These are phyloP conservation scores for Hypericum perforatum DNA, from an alignment of 345 rosid species.

Conservation along the genomic window DNA sequence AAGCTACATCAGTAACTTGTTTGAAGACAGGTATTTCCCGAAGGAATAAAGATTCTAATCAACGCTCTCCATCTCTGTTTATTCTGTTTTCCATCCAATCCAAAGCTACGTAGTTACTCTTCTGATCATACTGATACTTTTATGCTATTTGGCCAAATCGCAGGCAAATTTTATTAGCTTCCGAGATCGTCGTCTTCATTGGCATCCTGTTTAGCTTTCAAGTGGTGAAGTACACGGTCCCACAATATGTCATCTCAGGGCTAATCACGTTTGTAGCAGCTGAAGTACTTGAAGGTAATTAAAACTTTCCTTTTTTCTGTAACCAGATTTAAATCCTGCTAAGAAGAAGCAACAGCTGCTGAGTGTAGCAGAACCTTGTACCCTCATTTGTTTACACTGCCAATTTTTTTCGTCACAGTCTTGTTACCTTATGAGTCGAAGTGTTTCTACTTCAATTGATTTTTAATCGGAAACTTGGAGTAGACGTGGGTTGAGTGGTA, in stretches of 20 bases:
- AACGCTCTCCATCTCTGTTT: background rate
- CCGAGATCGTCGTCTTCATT: conserved; percentile 71
- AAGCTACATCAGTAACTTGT: conserved; percentile 94
- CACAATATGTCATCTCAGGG: conserved; percentile 89
- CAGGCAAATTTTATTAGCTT: conserved; percentile 95
- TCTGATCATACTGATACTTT: background rate
- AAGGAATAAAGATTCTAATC: background rate
- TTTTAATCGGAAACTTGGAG: too few relatives aligned
- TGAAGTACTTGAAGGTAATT: conserved; percentile 99
- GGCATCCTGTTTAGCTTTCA: conserved; percentile 86
- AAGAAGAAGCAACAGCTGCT: too few relatives aligned
- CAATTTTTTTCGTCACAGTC: too few relatives aligned
- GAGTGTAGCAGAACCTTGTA: too few relatives aligned
- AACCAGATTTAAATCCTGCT: too few relatives aligned
- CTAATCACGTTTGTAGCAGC: conserved; percentile 91
- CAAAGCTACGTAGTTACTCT: too few relatives aligned
- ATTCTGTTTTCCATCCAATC: background rate
- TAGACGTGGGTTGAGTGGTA: too few relatives aligned
- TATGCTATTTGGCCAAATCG: conserved; percentile 7
- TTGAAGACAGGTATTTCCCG: conserved; percentile 76
- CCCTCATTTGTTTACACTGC: too few relatives aligned
- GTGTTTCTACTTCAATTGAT: too few relatives aligned
- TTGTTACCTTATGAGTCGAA: too few relatives aligned
- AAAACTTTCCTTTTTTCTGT: background rate
- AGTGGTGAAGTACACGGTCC: conserved; percentile 48